These are phyloP conservation scores for Scedosporium minutisporum DNA, from an alignment of 2,329 filamentous ascomycete species.

Conservation along the genomic window DNA sequence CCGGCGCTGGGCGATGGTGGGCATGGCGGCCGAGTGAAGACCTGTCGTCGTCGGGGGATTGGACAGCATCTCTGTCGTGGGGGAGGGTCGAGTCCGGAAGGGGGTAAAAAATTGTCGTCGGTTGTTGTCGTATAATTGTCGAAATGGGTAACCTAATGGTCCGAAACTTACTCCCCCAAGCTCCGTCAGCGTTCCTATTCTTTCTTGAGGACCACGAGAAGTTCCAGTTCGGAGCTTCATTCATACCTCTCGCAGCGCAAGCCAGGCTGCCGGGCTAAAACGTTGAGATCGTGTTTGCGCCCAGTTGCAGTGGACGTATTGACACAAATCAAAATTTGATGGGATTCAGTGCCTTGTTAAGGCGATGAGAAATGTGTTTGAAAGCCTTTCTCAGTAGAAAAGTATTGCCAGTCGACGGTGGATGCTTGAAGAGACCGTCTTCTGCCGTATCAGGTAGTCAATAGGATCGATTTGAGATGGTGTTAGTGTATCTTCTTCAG, in stretches of 20 bases:
- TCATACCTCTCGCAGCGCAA: conserved; percentile 74
- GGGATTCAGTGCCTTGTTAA: background rate
- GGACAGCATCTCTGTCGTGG: conserved; percentile 63
- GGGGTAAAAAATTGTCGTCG: conserved; percentile 30
- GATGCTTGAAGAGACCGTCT: background rate
- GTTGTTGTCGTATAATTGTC: conserved; percentile 33
- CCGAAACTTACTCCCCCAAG: conserved; percentile 26
- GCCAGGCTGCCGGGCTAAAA: conserved; percentile 66
- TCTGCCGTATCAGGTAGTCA: background rate
- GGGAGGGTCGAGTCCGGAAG: conserved; percentile 60
- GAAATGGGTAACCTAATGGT: conserved; percentile 37
- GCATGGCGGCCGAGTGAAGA: conserved; percentile 3
- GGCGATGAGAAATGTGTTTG: background rate
- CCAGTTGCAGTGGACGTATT: conserved; percentile 38
- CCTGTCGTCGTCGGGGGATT: conserved; percentile 48
- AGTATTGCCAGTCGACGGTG: background rate
- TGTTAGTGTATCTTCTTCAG: background rate
- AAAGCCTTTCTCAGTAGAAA: background rate
- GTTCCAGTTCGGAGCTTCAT: background rate
- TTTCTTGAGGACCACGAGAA: conserved; percentile 17
- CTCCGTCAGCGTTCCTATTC: background rate
- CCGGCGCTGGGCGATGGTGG: conserved; percentile 4
- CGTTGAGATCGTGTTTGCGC: conserved; percentile 28
- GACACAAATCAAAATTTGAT: conserved; percentile 7
- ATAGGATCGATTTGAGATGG: background rate